phyloP scores from a whole-genome alignment of 352 stramenopile genomes.

The Pythium phragmiticola region DNA sequence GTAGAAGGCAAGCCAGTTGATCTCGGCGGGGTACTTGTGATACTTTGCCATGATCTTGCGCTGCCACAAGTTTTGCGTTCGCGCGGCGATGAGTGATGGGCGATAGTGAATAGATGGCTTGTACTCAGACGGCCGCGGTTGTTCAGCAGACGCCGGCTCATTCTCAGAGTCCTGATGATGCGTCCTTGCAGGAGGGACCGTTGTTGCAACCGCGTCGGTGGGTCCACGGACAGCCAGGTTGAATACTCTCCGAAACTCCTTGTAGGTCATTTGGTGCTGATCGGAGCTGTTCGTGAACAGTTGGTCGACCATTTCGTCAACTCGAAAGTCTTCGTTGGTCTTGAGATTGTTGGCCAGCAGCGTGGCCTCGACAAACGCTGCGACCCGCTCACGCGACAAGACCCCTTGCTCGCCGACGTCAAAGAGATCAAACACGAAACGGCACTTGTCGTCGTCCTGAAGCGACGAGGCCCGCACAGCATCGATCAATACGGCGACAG shows the following conservation, averaged over 20 bases:
- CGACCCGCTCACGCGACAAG: constrained; percentile 46
- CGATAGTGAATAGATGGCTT: constrained; percentile 14
- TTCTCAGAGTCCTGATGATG: background rate
- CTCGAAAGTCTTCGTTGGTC: constrained; percentile 47
- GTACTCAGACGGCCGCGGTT: constrained; percentile 8
- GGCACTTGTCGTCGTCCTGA: constrained; percentile 48
- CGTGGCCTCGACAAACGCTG: constrained; percentile 54
- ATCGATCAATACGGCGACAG: constrained; percentile 50
- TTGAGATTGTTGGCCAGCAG: constrained; percentile 48
- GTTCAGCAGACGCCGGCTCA: background rate
- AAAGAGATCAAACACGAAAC: constrained; percentile 70
- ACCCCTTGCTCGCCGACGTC: constrained; percentile 48
- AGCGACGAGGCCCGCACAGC: constrained; percentile 51
- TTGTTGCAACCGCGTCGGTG: background rate
- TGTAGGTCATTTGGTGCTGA: constrained; percentile 49
- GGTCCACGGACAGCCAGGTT: constrained; percentile 25
- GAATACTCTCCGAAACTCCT: constrained; percentile 52
- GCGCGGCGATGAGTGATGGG: constrained; percentile 1
- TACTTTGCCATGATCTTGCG: constrained; percentile 34
- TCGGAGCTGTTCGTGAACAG: constrained; percentile 42
- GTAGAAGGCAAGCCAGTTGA: constrained; percentile 52
- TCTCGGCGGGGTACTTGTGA: constrained; percentile 47
- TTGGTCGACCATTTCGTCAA: constrained; percentile 45
- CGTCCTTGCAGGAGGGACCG: background rate
- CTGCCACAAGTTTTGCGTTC: constrained; percentile 21